Evolutionary conservation across 768 basidiomycete genomes (phyloP), one percentile per base, ranked within the genome.

Genomic region (Russula olivacea): DNA sequence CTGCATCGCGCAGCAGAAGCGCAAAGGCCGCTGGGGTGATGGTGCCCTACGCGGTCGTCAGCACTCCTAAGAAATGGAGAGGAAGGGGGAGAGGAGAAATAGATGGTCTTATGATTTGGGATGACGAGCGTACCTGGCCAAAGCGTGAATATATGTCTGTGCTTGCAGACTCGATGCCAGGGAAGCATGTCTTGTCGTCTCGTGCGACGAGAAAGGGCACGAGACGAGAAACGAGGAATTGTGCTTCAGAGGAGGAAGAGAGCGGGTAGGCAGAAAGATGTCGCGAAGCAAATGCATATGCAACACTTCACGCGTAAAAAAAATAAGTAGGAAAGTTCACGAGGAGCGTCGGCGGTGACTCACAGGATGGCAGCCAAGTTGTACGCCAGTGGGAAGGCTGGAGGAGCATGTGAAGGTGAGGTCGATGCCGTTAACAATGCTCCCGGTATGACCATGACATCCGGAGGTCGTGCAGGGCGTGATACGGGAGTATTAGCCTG

Each of bases 311-410:
- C 28, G 21, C 32, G 11, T 28, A 53, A 34, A 61, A 60, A 47
- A 40, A 47, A 12, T 11, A 52, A 55, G 9, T 28, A 2, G 7
- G 19, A 6, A 8, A 2, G n/a, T 7, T 36, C 28, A 30, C 17
- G 3, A 53, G 21, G 34, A 3, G 12, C 11, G 12, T 15, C 3
- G 2, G 7, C 19, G 10, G 15, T 19, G 32, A 78, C 89, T 50
- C 70, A 92, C 91, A 81, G 79, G 28, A 91, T 72, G 9, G 84
- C 83, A 43, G 80, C 80, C 32, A 90, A 74, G 63, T 93, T 94
- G 69, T 88, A 91, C 2, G 86, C 68, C 15, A 93, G 74, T 0
- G 80, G 61, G 17, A 68, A 67, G 23, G 61, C 21, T 2, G 36
- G 55, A 3, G 38, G 43, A 40, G 38, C 38, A 2, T 40, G 72